Evolutionary conservation across 495 filamentous ascomycete genomes (phyloP), one percentile per base, ranked within the genome.

Genomic region (Neurospora sp.): DNA sequence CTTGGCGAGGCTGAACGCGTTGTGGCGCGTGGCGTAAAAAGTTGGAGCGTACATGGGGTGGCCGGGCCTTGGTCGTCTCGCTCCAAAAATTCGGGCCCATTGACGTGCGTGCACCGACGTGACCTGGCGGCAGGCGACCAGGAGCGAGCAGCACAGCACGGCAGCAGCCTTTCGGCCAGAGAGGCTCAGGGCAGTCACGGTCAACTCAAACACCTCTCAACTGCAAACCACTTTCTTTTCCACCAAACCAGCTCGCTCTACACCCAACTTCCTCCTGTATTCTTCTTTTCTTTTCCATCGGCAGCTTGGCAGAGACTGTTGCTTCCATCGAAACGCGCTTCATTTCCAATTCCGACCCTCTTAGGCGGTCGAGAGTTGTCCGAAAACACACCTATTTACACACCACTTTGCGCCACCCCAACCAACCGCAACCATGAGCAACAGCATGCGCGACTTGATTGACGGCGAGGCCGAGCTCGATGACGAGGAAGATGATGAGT

Each of bases 401-500:
- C 39, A 27, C 69, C 37, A 47, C 8, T 31, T 31, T 39, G 14
- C 69, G 69, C 39, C 53, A 65, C 53, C 27, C 14, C 22, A 38
- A 65, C 69, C 22, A 16, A 39, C 71, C 44, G 73, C 72, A 79
- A 86, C 77, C 37, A 95, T 94, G 91, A 92, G 89, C 82, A 86
- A 75, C 70, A 77, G 75, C 35, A 79, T 91, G 83, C 87, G 88
- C 77, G 91, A 95, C 78, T 78, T 98, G 80, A 88, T 98, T 77
- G 88, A 93, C 71, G 90, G 90, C 71, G 91, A 94, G 85, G 96
- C 95, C 69, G 90, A 94, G 78, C 81, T 98, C 70, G 93, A 94
- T 76, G 94, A 97, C n/a, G 95, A 98, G 70, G 88, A 90, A 78
- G 93, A 93, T 69, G 93, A 97, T 72, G 94, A 93, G 70, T 94